Evolutionary conservation across 208 protist genomes (phyloP).

Genomic region (Leishmania tarentolae): DNA sequence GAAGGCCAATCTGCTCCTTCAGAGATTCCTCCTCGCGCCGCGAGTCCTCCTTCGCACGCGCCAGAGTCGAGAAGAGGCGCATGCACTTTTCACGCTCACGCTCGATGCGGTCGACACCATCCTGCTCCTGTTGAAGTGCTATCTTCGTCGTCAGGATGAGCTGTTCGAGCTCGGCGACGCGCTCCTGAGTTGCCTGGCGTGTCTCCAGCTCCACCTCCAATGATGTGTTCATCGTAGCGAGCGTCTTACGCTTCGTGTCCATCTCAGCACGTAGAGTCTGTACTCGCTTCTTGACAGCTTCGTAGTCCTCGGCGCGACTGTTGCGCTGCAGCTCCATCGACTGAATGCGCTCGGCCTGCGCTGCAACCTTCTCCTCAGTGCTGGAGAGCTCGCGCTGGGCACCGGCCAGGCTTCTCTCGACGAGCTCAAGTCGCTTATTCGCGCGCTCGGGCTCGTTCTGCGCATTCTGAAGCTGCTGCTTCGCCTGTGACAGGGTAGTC

Average conservation of each 20-base stretch:
- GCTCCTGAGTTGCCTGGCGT: conserved; percentile 69
- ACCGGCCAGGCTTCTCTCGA: conserved; percentile 59
- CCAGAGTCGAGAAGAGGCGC: conserved; percentile 51
- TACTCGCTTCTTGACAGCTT: conserved; percentile 59
- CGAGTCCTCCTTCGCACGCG: conserved; percentile 51
- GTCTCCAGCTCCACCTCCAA: conserved; percentile 81
- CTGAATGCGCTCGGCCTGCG: conserved; percentile 61
- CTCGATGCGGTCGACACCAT: conserved; percentile 61
- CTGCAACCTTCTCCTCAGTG: conserved; percentile 71
- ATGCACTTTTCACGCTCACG: conserved; percentile 77
- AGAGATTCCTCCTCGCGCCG: conserved; percentile 35
- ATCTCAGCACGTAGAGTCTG: conserved; percentile 72
- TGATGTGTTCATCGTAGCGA: conserved; percentile 87
- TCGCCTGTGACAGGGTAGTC: conserved; percentile 60
- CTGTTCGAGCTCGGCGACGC: conserved; percentile 69
- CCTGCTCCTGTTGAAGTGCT: conserved; percentile 52
- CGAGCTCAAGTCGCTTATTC: conserved; percentile 75
- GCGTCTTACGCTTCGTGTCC: conserved; percentile 80
- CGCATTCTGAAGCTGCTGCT: conserved; percentile 76
- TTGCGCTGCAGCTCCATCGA: conserved; percentile 83
- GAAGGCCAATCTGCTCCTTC: conserved; percentile 65
- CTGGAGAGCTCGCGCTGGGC: conserved; percentile 65
- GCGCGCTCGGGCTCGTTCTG: conserved; percentile 83
- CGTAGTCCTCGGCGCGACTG: conserved; percentile 64
- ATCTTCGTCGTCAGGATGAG: conserved; percentile 75